These are phyloP conservation scores for Heliosperma pusillum DNA, from an alignment of 148 eudicot species.

Conservation along the genomic window DNA sequence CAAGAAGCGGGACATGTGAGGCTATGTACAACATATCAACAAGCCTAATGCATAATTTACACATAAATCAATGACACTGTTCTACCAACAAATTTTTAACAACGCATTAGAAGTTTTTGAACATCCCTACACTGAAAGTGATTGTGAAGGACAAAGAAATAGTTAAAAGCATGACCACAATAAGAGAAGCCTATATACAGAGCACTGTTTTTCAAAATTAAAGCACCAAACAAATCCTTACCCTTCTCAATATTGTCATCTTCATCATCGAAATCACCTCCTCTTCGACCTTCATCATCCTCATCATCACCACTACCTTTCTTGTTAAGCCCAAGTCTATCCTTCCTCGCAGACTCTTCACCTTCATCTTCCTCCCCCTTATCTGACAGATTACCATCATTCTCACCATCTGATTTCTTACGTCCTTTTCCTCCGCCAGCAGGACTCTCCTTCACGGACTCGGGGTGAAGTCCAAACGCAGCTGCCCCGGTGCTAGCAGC, in stretches of 20 bases:
- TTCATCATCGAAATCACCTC: slow-evolving; percentile 76
- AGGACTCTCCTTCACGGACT: slow-evolving; percentile 49
- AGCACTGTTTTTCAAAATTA: not conserved
- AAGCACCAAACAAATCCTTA: slow-evolving; percentile 25
- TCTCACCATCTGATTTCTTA: slow-evolving; percentile 60
- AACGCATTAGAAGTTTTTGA: too few relatives aligned
- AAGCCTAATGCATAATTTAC: too few relatives aligned
- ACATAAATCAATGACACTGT: too few relatives aligned
- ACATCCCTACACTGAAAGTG: not conserved
- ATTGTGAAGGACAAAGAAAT: not conserved
- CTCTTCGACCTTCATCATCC: slow-evolving; percentile 81
- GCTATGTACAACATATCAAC: too few relatives aligned
- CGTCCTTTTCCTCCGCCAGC: slow-evolving; percentile 58
- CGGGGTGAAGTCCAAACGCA: slow-evolving; percentile 57
- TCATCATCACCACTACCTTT: slow-evolving; percentile 54
- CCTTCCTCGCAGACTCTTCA: slow-evolving; percentile 65
- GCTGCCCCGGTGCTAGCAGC: slow-evolving; percentile 83
- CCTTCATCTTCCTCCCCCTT: slow-evolving; percentile 86
- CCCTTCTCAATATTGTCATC: slow-evolving; percentile 96
- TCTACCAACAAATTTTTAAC: too few relatives aligned
- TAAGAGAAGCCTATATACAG: not conserved
- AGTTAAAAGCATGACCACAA: not conserved
- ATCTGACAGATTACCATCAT: slow-evolving; percentile 66
- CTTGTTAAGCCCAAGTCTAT: slow-evolving; percentile 52
- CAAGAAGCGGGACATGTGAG: too few relatives aligned